A percentile compares a stretch with the other conserved stretches of the same genome.
These are phyloP conservation scores for Ganoderma leucocontextum DNA, from an alignment of 1,284 basidiomycete species.

Conservation along the genomic window DNA sequence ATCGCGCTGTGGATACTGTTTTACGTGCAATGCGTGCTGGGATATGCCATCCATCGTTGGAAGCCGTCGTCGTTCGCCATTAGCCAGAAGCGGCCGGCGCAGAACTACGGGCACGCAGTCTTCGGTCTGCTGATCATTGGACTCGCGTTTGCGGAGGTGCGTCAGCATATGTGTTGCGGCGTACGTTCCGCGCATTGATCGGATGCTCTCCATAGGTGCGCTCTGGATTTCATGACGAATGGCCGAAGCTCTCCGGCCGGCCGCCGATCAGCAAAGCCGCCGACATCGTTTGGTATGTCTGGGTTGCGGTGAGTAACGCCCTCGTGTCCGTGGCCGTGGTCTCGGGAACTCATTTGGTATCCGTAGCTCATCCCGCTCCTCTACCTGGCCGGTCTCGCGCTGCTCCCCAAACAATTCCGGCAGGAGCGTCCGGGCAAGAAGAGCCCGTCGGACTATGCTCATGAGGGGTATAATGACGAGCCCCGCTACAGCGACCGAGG, in stretches of 20 bases:
- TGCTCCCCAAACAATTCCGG: constrained; percentile 56
- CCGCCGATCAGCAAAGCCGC: constrained; percentile 45
- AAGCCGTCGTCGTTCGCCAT: constrained; percentile 49
- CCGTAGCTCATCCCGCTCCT: constrained; percentile 53
- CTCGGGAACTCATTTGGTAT: constrained; percentile 1
- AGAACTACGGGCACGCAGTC: constrained; percentile 68
- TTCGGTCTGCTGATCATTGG: constrained; percentile 60
- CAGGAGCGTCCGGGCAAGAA: constrained; percentile 45
- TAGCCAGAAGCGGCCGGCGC: constrained; percentile 51
- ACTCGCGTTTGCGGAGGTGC: constrained; percentile 61
- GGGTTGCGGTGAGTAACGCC: constrained; percentile 58
- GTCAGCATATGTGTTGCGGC: constrained; percentile 19
- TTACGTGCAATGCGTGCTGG: constrained; percentile 62
- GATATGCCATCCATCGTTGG: constrained; percentile 65
- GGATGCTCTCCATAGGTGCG: constrained; percentile 49
- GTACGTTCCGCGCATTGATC: background rate
- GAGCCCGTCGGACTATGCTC: constrained; percentile 21
- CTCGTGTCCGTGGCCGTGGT: background rate
- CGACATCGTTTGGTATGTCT: constrained; percentile 57
- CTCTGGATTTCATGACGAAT: constrained; percentile 56
- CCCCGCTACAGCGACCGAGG: constrained; percentile 18
- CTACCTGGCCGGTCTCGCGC: constrained; percentile 54
- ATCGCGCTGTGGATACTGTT: constrained; percentile 68
- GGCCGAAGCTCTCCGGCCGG: constrained; percentile 54
- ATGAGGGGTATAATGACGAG: constrained; percentile 19